A percentile compares a stretch with the other conserved stretches of the same genome.
Evolutionary conservation across 2,329 filamentous ascomycete species (phyloP).

Genomic region (Fusarium verrucosum): DNA sequence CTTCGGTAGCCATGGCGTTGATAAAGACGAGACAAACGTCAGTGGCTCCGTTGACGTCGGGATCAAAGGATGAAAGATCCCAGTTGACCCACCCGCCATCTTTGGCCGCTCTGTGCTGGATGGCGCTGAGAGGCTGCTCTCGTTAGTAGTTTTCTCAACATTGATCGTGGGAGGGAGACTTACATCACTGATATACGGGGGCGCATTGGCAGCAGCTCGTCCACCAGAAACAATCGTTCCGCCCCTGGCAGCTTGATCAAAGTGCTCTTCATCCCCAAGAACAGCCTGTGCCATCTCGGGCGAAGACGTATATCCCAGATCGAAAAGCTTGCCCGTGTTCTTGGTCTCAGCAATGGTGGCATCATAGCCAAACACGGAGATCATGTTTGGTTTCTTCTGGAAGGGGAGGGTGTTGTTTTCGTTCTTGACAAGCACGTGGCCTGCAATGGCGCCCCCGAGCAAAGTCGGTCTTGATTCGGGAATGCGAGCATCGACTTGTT

Average conservation of each 20-base stretch:
- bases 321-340: constrained; percentile 57
- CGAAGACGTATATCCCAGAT: constrained; percentile 59
- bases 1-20: constrained; percentile 81
- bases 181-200: constrained; percentile 60
- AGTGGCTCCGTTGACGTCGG: constrained; percentile 50
- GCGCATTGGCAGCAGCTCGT: constrained; percentile 60
- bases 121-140: constrained; percentile 44
- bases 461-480: constrained; percentile 55
- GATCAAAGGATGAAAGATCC: constrained; percentile 50
- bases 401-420: constrained; percentile 69
- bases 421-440: constrained; percentile 81
- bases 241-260: constrained; percentile 59
- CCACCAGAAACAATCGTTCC: constrained; percentile 64
- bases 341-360: constrained; percentile 62
- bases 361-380: constrained; percentile 71
- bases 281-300: constrained; percentile 57
- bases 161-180: not conserved
- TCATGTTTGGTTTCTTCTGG: constrained; percentile 59
- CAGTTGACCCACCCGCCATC: constrained; percentile 67
- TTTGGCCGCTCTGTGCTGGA: constrained; percentile 62
- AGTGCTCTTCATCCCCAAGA: constrained; percentile 55
- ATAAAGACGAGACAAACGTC: constrained; percentile 84
- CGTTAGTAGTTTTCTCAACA: not conserved
- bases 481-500: constrained; percentile 60
- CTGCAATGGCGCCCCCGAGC: constrained; percentile 64